A percentile compares a stretch with the other conserved stretches of the same genome.
These are phyloP conservation scores for Capronia coronata DNA, from an alignment of 2,329 filamentous ascomycete species.

Conservation along the genomic window DNA sequence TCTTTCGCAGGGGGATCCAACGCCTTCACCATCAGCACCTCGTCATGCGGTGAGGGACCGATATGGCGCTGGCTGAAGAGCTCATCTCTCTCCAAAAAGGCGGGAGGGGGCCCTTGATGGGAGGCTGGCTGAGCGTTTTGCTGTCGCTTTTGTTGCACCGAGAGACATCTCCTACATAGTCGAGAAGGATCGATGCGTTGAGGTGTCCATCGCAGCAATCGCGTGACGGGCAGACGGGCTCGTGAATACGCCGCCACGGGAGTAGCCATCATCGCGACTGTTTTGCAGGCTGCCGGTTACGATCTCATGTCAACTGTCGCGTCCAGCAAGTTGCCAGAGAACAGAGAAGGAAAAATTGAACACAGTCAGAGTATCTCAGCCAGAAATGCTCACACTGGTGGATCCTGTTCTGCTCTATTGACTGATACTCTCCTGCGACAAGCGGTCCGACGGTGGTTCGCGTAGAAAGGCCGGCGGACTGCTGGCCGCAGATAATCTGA, in stretches of 20 bases:
- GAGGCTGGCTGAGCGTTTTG: neutral
- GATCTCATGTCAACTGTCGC: neutral
- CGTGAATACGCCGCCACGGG: neutral
- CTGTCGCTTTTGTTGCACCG: slow-evolving; percentile 4
- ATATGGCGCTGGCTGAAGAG: slow-evolving; percentile 63
- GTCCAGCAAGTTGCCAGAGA: neutral
- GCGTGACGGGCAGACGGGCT: slow-evolving; percentile 10
- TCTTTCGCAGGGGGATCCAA: slow-evolving; percentile 67
- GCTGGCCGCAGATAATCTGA: slow-evolving; percentile 12
- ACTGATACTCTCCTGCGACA: neutral
- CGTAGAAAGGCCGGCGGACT: slow-evolving; percentile 9
- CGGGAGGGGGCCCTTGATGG: neutral
- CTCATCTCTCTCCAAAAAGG: slow-evolving; percentile 8
- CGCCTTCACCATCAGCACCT: slow-evolving; percentile 75
- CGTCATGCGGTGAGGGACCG: slow-evolving; percentile 88
- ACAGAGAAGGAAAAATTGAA: neutral
- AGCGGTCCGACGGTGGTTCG: neutral
- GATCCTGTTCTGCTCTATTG: neutral
- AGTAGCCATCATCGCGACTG: neutral
- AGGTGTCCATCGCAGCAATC: slow-evolving; percentile 7
- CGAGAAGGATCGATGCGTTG: slow-evolving; percentile 6
- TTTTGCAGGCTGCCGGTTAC: neutral
- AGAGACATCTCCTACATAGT: slow-evolving; percentile 17
- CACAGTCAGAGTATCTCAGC: no score
- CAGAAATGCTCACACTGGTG: no score